phyloP scores from a whole-genome alignment of 768 basidiomycete species.

The Lentinula detonsa region DNA sequence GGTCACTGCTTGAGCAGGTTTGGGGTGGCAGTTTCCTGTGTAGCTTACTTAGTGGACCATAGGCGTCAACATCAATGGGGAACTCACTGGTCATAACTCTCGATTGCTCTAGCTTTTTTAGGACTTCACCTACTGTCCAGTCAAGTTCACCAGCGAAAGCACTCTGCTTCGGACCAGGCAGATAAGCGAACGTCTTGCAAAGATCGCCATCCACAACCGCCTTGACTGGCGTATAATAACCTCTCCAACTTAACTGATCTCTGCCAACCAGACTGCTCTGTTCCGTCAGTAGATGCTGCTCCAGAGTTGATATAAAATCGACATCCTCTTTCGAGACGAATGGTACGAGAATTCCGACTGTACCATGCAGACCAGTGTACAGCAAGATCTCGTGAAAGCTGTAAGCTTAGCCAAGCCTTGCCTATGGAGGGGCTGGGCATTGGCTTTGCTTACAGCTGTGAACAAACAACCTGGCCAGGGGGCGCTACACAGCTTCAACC shows the following conservation, averaged over 20 bases:
- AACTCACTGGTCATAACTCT: slow-evolving; percentile 56
- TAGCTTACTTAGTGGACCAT: no score
- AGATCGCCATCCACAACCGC: slow-evolving; percentile 94
- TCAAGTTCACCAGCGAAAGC: slow-evolving; percentile 89
- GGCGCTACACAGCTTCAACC: no score
- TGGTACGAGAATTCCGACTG: slow-evolving; percentile 90
- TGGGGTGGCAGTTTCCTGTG: slow-evolving; percentile 52
- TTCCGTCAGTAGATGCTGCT: slow-evolving; percentile 92
- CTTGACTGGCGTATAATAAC: slow-evolving; percentile 96
- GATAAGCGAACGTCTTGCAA: slow-evolving; percentile 83
- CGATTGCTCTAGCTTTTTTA: slow-evolving; percentile 94
- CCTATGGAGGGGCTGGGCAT: no score
- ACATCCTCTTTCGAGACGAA: slow-evolving; percentile 98
- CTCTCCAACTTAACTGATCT: slow-evolving; percentile 92
- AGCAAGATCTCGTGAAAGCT: slow-evolving; percentile 73
- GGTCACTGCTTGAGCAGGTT: slow-evolving; percentile 91
- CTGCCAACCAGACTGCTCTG: slow-evolving; percentile 85
- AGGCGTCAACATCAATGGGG: no score
- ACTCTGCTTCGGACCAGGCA: slow-evolving; percentile 84
- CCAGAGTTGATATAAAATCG: slow-evolving; percentile 93
- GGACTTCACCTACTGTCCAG: slow-evolving; percentile 84
- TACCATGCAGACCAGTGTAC: slow-evolving; percentile 93
- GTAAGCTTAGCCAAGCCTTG: no score
- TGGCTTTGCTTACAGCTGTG: no score
- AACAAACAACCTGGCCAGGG: no score